Evolutionary conservation across 1,284 basidiomycete genomes (phyloP).

Genomic region (Trametes pubescens): DNA sequence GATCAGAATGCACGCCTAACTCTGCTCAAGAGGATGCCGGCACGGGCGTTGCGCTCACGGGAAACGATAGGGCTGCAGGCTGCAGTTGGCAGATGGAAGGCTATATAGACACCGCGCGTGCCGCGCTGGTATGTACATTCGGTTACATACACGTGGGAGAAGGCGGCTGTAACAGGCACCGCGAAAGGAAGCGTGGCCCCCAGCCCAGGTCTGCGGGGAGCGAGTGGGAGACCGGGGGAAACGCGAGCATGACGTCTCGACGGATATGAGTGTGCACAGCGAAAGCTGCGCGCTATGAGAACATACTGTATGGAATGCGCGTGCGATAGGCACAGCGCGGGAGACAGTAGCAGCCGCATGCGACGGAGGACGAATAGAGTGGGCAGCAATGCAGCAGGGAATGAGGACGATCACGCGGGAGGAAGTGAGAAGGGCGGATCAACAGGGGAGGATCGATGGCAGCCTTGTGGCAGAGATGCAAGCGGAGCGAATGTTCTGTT

Average conservation of each 20-base stretch:
- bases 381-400: slow-evolving; percentile 10
- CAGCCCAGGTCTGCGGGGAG: slow-evolving; percentile 11
- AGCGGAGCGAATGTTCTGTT: slow-evolving; percentile 25
- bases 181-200: slow-evolving; percentile 12
- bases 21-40: slow-evolving; percentile 4
- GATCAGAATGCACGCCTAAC: slow-evolving; percentile 13
- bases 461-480: slow-evolving; percentile 26
- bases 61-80: not conserved
- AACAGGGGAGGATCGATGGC: slow-evolving; percentile 31
- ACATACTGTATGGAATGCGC: not conserved
- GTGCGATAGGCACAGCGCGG: slow-evolving; percentile 11
- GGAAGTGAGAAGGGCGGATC: slow-evolving; percentile 22
- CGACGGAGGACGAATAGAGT: not conserved
- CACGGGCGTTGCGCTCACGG: slow-evolving; percentile 9
- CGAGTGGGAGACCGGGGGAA: slow-evolving; percentile 11
- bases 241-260: slow-evolving; percentile 16
- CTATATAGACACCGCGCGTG: not conserved
- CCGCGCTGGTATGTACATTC: slow-evolving; percentile 7
- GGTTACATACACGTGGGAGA: slow-evolving; percentile 1
- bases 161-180: slow-evolving; percentile 21
- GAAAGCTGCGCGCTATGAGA: not conserved
- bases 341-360: not conserved
- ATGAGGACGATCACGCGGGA: slow-evolving; percentile 17
- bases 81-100: slow-evolving; percentile 7
- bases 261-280: slow-evolving; percentile 14